Conservation (phyloP, 768 basidiomycete species). For the Podaxis carcinomalis region DNA sequence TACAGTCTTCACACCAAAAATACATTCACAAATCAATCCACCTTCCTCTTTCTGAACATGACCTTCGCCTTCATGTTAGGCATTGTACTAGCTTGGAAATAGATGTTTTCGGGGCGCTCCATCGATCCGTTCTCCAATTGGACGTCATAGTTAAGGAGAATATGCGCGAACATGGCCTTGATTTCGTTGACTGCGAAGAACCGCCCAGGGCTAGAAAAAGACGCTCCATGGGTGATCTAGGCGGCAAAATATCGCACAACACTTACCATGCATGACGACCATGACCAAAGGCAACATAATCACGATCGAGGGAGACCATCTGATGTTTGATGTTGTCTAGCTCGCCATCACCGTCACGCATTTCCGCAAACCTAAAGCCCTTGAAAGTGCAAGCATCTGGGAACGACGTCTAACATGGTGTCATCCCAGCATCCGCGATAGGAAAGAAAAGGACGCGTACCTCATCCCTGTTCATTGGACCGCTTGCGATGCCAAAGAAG, state of each 20-base stretch:
- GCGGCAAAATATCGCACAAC: not conserved
- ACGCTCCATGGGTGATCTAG: not conserved
- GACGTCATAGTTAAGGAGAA: conserved; percentile 35
- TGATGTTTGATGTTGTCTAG: conserved; percentile 20
- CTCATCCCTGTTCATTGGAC: conserved; percentile 26
- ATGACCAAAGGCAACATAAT: conserved; percentile 26
- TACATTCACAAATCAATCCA: not conserved
- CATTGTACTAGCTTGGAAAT: not conserved
- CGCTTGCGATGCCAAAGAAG: conserved; percentile 24
- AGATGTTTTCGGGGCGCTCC: conserved; percentile 2
- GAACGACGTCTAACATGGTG: conserved; percentile 13
- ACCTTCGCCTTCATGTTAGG: conserved; percentile 7
- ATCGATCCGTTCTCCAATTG: conserved; percentile 15
- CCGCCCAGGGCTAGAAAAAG: conserved; percentile 28
- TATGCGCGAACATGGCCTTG: conserved; percentile 32
- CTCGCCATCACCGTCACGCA: conserved; percentile 19
- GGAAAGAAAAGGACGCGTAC: conserved; percentile 10
- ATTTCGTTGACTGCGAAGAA: conserved; percentile 35
- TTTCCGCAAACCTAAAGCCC: conserved; percentile 32
- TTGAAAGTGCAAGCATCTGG: conserved; percentile 29
- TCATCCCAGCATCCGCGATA: not conserved
- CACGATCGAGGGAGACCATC: conserved; percentile 21
- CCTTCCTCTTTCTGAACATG: conserved; percentile 11
- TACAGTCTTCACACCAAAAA: not conserved
- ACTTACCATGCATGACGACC: conserved; percentile 26